A percentile compares a stretch with the other conserved stretches of the same genome.
These are phyloP conservation scores for Pseudofabraea citricarpa DNA, from an alignment of 2,329 filamentous ascomycete species.

Conservation along the genomic window DNA sequence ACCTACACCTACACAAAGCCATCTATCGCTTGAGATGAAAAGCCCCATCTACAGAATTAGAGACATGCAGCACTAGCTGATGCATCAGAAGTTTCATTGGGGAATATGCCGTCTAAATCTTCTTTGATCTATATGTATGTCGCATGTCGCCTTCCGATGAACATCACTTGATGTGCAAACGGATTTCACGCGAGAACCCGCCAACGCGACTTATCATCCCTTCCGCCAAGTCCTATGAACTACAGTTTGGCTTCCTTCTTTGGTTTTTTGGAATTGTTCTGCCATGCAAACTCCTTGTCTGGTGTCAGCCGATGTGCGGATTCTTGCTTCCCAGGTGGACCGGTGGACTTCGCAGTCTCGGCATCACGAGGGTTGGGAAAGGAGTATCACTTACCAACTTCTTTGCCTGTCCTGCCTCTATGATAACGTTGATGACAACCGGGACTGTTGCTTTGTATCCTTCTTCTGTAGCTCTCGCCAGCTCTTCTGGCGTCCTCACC, in stretches of 20 bases:
- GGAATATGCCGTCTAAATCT: background rate
- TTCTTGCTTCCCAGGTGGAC: too few species aligned
- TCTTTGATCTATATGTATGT: background rate
- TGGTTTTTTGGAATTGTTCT: slow-evolving; percentile 24
- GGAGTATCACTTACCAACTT: slow-evolving; percentile 24
- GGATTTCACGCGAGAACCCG: background rate
- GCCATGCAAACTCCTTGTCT: slow-evolving; percentile 26
- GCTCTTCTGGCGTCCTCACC: slow-evolving; percentile 45
- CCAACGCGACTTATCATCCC: background rate
- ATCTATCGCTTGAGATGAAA: too few species aligned
- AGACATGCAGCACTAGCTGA: background rate
- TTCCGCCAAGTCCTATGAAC: background rate
- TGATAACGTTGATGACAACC: slow-evolving; percentile 49
- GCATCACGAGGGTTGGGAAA: too few species aligned
- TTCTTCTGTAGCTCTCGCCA: slow-evolving; percentile 42
- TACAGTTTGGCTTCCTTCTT: slow-evolving; percentile 16
- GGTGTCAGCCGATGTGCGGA: slow-evolving; percentile 2
- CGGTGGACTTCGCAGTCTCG: background rate
- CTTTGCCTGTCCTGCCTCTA: slow-evolving; percentile 44
- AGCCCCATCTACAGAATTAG: too few species aligned
- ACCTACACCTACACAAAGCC: too few species aligned
- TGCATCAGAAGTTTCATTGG: background rate
- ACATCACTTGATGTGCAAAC: background rate
- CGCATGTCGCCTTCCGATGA: background rate
- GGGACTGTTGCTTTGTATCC: slow-evolving; percentile 43